Percentiles rank a stretch among this genome's conserved stretches.
phyloP scores from a whole-genome alignment of 2,329 filamentous ascomycete genomes.

The Nakataea oryzae region DNA sequence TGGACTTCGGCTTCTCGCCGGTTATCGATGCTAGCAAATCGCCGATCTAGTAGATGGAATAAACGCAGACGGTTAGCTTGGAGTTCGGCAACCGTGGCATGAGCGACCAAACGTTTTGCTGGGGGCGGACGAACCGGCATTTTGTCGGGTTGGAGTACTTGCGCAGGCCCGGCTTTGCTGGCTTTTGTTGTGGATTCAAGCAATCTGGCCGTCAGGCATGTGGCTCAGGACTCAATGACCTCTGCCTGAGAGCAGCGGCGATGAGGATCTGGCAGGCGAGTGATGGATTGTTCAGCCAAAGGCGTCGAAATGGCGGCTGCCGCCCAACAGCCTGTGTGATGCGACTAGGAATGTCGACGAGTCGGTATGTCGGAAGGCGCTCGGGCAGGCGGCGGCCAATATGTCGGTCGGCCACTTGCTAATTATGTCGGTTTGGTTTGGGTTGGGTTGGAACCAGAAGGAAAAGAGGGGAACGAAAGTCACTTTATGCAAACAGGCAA shows the following conservation, averaged over 20 bases:
- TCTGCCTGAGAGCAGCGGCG: not conserved
- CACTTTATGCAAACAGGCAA: not conserved
- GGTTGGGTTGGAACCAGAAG: not conserved
- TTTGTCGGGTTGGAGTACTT: slow-evolving; percentile 8
- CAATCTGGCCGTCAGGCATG: not conserved
- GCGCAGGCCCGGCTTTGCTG: not conserved
- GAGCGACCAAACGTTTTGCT: not conserved
- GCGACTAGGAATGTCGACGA: not conserved
- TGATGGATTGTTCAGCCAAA: not conserved
- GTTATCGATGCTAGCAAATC: slow-evolving; percentile 53
- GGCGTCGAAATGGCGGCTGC: not conserved
- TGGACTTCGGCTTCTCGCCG: slow-evolving; percentile 34
- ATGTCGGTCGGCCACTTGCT: not conserved
- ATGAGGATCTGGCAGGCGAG: not conserved
- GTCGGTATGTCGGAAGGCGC: not conserved
- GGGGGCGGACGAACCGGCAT: slow-evolving; percentile 24
- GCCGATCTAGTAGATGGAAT: slow-evolving; percentile 28
- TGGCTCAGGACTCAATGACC: not conserved
- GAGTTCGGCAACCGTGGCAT: not conserved
- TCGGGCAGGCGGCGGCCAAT: not conserved
- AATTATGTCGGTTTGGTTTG: not conserved
- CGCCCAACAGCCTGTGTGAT: not conserved
- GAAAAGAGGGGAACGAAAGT: not conserved
- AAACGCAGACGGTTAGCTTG: not conserved
- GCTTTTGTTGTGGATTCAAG: not conserved